These are phyloP conservation scores for Salvia miltiorrhiza DNA, from an alignment of 257 asterid genomes.

Conservation along the genomic window DNA sequence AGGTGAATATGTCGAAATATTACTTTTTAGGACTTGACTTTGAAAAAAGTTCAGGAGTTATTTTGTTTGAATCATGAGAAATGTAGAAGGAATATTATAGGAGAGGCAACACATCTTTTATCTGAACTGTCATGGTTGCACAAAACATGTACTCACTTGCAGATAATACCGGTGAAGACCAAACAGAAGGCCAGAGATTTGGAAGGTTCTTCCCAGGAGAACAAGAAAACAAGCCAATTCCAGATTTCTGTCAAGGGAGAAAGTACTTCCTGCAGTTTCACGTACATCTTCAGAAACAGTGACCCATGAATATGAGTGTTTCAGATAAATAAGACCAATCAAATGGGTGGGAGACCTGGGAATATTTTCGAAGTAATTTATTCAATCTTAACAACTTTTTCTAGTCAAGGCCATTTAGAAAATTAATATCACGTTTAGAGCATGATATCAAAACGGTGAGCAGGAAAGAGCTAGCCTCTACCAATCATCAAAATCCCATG, in stretches of 20 bases:
- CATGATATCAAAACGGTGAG: background rate
- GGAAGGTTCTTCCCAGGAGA: constrained; percentile 73
- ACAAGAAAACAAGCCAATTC: constrained; percentile 58
- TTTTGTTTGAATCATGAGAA: background rate
- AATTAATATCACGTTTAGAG: background rate
- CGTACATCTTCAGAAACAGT: constrained; percentile 11
- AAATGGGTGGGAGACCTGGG: background rate
- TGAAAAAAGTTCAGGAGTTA: background rate
- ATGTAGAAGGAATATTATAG: background rate
- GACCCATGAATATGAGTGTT: constrained; percentile 12
- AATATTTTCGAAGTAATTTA: background rate
- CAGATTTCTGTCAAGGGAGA: constrained; percentile 66
- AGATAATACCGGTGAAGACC: constrained; percentile 51
- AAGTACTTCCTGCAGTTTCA: constrained; percentile 76
- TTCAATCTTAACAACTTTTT: background rate
- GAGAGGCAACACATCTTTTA: constrained; percentile 1
- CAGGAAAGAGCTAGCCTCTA: constrained; percentile 7
- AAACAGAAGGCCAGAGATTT: constrained; percentile 62
- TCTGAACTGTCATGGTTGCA: constrained; percentile 8
- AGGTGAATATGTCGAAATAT: background rate
- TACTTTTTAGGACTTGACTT: background rate
- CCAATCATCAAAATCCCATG: constrained; percentile 11
- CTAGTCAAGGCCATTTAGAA: background rate
- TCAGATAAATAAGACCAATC: background rate
- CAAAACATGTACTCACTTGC: constrained; percentile 45